phyloP scores from a whole-genome alignment of 768 basidiomycete genomes.

The Hydnomerulius pinastri region DNA sequence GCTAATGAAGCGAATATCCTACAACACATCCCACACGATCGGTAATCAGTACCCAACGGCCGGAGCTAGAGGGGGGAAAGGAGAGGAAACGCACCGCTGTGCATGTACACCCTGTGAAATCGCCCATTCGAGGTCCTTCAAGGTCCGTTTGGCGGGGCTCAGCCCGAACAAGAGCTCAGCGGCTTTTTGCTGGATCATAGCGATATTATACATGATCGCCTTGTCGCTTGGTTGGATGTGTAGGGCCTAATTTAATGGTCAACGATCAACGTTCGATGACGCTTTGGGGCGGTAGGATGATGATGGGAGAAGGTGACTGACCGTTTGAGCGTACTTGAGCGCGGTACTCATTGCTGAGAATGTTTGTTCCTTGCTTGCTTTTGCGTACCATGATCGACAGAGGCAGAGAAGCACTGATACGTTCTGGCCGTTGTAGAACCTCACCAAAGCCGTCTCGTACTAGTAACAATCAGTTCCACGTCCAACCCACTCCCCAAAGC shows the following conservation, averaged over 20 bases:
- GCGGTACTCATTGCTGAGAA: constrained; percentile 83
- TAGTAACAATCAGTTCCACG: constrained; percentile 30
- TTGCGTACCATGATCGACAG: constrained; percentile 92
- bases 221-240: constrained; percentile 87
- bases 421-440: constrained; percentile 75
- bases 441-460: constrained; percentile 91
- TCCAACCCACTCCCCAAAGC: neutral
- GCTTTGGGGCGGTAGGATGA: no score
- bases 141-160: constrained; percentile 70
- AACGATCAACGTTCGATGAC: constrained; percentile 2
- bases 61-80: neutral
- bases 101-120: constrained; percentile 83
- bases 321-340: constrained; percentile 79
- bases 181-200: constrained; percentile 97
- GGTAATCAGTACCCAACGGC: neutral
- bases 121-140: constrained; percentile 76
- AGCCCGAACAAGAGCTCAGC: constrained; percentile 86
- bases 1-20: constrained; percentile 88
- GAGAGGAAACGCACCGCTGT: constrained; percentile 78
- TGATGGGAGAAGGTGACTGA: constrained; percentile 42
- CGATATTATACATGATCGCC: constrained; percentile 91
- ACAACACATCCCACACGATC: constrained; percentile 1
- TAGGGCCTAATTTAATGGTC: constrained; percentile 59
- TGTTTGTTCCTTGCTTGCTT: constrained; percentile 87
- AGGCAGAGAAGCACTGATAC: constrained; percentile 80